These are phyloP conservation scores for Forsythia viridissima DNA, from an alignment of 257 asterid species.

Conservation along the genomic window DNA sequence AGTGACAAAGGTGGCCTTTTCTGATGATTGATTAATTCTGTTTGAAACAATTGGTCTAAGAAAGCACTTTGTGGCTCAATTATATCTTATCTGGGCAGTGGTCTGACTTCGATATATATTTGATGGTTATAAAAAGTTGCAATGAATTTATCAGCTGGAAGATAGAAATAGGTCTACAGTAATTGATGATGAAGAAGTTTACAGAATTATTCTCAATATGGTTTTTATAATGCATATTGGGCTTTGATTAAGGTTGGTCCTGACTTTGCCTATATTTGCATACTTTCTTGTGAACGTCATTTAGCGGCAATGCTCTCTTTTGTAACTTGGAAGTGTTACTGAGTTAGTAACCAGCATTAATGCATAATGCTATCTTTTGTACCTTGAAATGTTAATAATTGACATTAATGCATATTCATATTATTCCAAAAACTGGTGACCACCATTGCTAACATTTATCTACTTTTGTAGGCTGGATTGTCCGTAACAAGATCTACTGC, in stretches of 20 bases:
- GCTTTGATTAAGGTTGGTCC: not conserved
- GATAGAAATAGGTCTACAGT: not conserved
- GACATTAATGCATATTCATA: not conserved
- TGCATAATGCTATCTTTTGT: not conserved
- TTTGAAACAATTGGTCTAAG: not conserved
- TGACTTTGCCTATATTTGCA: not conserved
- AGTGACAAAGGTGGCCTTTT: not conserved
- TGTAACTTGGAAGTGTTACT: constrained; percentile 10
- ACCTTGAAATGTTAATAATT: not conserved
- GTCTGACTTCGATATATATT: not conserved
- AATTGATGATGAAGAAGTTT: constrained; percentile 1
- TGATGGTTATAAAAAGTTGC: constrained; percentile 3
- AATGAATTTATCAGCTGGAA: constrained; percentile 1
- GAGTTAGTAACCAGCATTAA: not conserved
- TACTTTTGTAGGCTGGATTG: constrained; percentile 47
- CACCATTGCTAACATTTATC: not conserved
- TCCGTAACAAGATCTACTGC: constrained; percentile 33
- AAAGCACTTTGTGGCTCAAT: not conserved
- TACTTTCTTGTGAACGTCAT: not conserved
- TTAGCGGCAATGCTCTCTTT: not conserved
- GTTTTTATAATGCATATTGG: not conserved
- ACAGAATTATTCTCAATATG: not conserved
- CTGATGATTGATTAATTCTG: not conserved
- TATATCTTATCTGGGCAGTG: not conserved
- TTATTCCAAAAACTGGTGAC: constrained; percentile 1